Evolutionary conservation across 2,329 filamentous ascomycete species (phyloP), one percentile per base, ranked within the genome.

Genomic region (Hypocreales sp.): DNA sequence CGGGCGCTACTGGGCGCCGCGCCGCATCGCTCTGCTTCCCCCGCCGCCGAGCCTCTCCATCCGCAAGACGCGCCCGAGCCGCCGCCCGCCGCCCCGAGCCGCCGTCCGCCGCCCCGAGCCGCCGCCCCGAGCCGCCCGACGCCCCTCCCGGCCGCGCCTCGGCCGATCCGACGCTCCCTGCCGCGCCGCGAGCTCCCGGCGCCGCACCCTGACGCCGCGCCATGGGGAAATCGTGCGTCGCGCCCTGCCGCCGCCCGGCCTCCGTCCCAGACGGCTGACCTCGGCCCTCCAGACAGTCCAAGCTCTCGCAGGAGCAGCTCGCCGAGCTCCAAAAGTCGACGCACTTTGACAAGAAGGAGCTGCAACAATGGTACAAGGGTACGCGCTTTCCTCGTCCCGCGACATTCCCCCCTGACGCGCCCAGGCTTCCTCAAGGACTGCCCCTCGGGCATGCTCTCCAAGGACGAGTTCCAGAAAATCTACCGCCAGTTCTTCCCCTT

Each of bases 361-460:
- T 98, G 51, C 90, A 98, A 55, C 87, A 95, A 74, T 98, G 90
- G 90, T 95, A 98, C 60, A 95, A 95, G 69, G 90, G 90, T 93
- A 21, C 13, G 27, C 12, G 15, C 21, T 16, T 12, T 13, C 14
- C n/a, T 11, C 8, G 9, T 17, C 20, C 22, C 8, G 8, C n/a
- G 11, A 4, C 12, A 2, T 5, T 9, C 17, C 5, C 7, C 20
- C 12, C 11, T 5, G 7, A 20, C 21, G 22, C 11, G 24, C 22
- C 4, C 45, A 94, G 87, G 87, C 38, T 95, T 98, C 61, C 68
- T 95, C 35, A 95, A 95, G 64, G 90, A 98, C 58, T 98, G 90
- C 58, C 90, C 90, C 5, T 86, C 81, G 22, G 90, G 90, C 53
- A 92, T 84, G 65, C 78, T 98, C 52, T 90, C 82, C 46, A 98